These are phyloP conservation scores for Coemansia furcata DNA, from an alignment of 192 early-diverging fungal species.

Conservation along the genomic window DNA sequence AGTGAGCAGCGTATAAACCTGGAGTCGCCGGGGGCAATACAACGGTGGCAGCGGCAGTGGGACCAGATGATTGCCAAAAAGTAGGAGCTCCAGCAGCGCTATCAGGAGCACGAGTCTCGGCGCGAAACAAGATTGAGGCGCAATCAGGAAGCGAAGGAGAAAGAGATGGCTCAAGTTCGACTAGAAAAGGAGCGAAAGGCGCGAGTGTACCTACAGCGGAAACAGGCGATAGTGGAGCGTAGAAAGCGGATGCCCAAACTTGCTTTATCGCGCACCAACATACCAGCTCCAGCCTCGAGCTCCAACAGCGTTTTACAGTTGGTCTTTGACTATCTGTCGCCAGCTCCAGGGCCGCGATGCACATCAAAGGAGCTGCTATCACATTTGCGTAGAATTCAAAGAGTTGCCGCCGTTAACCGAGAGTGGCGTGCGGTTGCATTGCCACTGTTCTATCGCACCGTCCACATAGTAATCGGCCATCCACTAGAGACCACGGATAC, in stretches of 20 bases:
- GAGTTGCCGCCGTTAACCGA: not conserved
- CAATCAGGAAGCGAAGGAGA: too few relatives aligned
- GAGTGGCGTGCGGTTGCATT: conserved; percentile 6
- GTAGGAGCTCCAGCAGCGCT: too few relatives aligned
- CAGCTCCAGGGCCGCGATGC: not conserved
- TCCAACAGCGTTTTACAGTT: not conserved
- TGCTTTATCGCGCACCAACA: too few relatives aligned
- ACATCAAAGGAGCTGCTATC: not conserved
- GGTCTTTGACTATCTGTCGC: not conserved
- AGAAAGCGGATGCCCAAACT: too few relatives aligned
- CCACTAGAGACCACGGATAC: too few relatives aligned
- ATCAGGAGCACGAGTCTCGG: too few relatives aligned
- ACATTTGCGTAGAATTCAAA: not conserved
- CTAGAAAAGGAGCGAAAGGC: too few relatives aligned
- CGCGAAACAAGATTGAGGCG: too few relatives aligned
- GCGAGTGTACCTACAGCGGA: too few relatives aligned
- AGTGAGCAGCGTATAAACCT: not conserved
- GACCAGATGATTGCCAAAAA: not conserved
- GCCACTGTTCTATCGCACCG: not conserved
- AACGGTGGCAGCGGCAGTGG: not conserved
- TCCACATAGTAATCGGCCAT: too few relatives aligned
- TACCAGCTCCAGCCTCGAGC: not conserved
- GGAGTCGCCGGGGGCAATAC: not conserved
- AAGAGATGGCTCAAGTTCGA: too few relatives aligned
- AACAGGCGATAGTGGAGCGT: too few relatives aligned